Evolutionary conservation across 2,329 filamentous ascomycete genomes (phyloP), one percentile per base, ranked within the genome.

Genomic region (Geosmithia putterillii): DNA sequence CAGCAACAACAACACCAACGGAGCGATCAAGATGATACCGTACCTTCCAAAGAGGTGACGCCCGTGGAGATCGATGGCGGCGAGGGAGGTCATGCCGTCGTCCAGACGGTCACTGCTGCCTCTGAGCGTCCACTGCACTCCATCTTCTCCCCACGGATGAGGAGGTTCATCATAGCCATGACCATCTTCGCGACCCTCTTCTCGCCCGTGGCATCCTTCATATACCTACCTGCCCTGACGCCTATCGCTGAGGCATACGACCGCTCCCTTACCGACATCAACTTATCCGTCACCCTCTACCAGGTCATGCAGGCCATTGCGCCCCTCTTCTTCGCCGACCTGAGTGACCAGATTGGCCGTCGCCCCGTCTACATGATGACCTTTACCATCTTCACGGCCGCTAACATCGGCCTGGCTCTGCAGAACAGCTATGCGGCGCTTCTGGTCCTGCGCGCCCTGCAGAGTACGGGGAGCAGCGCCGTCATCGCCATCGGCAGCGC

Each of bases 251-350:
- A 56, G 1, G 57, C 60, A n/a, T 57, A 69, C 36, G 44, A 58
- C 42, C 61, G 65, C 22, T 54, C 57, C 2, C 14, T 54, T 18
- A 43, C 43, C 12, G 38, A 54, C 19, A 61, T 69, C 50, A 67
- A 68, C 49, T 50, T 68, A 32, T 60, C 59, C 8, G 53, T 69
- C 36, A 68, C 65, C 8, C 54, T 62, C 4, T 68, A 66, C 48
- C 59, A 64, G 57, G 65, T 76, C 42, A 66, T 76, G 46, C 72
- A 74, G 60, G 72, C 65, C 20, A 49, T 76, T 3, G 65, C 70
- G 1, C 73, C 73, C 1, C 58, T 64, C 18, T 61, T 75, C 46
- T 61, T 73, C 20, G 71, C 68, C n/a, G 64, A 67, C 44, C 58
- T 76, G 17, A 66, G 67, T 15, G 73, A 76, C 51, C 58, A 53